Percentiles rank a stretch among this genome's conserved stretches.
Conservation (phyloP, 164 flowering plant species). For the Piper longum region DNA sequence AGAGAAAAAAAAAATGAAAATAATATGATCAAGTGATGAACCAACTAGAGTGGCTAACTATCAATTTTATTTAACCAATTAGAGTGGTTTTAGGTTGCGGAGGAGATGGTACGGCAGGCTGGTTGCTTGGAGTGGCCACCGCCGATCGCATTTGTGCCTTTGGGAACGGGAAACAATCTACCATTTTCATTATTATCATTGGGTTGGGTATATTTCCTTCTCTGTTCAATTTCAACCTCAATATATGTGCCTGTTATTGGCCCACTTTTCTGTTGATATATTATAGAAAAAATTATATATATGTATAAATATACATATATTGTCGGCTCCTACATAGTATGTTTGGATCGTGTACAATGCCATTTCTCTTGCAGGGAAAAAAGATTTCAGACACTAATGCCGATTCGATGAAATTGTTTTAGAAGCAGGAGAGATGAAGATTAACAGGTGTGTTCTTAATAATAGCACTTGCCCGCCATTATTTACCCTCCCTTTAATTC, state of each 20-base stretch:
- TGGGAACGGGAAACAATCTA: conserved; percentile 92
- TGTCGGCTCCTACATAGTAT: no score
- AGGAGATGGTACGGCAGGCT: conserved; percentile 94
- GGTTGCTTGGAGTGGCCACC: conserved; percentile 91
- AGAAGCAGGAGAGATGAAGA: conserved; percentile 75
- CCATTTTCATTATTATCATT: conserved; percentile 82
- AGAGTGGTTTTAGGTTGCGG: conserved; percentile 68
- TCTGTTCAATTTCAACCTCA: not conserved
- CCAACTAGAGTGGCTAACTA: not conserved
- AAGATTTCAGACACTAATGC: conserved; percentile 80
- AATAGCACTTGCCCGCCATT: not conserved
- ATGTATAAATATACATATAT: no score
- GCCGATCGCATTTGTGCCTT: conserved; percentile 81
- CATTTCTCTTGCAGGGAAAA: conserved; percentile 53
- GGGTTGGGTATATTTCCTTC: conserved; percentile 53
- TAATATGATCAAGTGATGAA: not conserved
- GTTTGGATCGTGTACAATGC: not conserved
- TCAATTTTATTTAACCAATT: no score
- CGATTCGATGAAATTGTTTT: conserved; percentile 45
- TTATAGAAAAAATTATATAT: no score
- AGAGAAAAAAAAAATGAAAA: not conserved
- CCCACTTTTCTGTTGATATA: not conserved
- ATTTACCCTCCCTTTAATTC: not conserved
- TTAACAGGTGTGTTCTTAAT: conserved; percentile 45
- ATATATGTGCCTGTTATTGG: not conserved